A percentile compares a stretch with the other conserved stretches of the same genome.
Conservation (phyloP, 2,329 filamentous ascomycete genomes). For the Polytolypa hystricis region DNA sequence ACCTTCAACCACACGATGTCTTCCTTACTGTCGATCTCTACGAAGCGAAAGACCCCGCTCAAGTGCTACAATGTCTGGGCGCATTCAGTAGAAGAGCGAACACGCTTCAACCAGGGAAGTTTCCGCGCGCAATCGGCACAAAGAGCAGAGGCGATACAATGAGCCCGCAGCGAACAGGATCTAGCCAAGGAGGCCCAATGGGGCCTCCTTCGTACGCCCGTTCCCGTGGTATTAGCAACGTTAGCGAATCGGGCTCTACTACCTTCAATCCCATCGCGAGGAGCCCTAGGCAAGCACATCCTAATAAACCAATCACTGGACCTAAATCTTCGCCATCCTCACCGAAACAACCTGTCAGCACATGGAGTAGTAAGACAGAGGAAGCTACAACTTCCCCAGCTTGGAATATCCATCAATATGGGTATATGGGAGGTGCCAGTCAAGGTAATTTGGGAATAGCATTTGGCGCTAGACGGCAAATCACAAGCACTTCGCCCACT, state of each 20-base stretch:
- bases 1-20: conserved; percentile 82
- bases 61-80: conserved; percentile 83
- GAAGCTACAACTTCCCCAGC: conserved; percentile 73
- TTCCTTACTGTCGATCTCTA: conserved; percentile 96
- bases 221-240: conserved; percentile 43
- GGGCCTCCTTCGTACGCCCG: conserved; percentile 30
- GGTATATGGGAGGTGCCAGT: conserved; percentile 94
- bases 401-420: conserved; percentile 98
- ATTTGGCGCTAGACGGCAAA: conserved; percentile 85
- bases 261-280: conserved; percentile 35
- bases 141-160: conserved; percentile 49
- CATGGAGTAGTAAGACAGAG: conserved; percentile 79
- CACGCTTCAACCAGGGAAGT: conserved; percentile 58
- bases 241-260: conserved; percentile 32
- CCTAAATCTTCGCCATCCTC: conserved; percentile 35
- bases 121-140: conserved; percentile 66
- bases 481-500: conserved; percentile 67
- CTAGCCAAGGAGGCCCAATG: conserved; percentile 38
- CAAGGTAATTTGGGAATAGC: conserved; percentile 90
- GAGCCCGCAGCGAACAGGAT: conserved; percentile 58
- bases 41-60: conserved; percentile 89
- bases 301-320: conserved; percentile 49
- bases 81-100: conserved; percentile 86
- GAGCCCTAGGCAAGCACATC: conserved; percentile 44
- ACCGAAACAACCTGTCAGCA: conserved; percentile 52